These are phyloP conservation scores for Xylaria castorea DNA, from an alignment of 495 filamentous ascomycete species.

Conservation along the genomic window DNA sequence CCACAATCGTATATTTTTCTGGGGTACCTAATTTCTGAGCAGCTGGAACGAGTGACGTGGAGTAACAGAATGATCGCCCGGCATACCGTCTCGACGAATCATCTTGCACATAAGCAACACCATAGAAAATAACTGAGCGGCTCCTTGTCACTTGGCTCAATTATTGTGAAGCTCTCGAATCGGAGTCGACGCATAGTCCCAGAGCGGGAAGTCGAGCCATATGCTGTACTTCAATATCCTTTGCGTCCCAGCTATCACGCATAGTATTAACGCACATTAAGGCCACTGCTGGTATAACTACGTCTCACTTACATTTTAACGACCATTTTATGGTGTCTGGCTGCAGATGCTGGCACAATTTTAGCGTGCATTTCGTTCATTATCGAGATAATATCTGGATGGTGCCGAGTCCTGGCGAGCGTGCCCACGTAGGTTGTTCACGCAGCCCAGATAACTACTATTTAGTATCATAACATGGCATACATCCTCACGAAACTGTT, in stretches of 20 bases:
- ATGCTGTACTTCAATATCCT: background rate
- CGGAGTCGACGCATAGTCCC: background rate
- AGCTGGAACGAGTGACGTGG: background rate
- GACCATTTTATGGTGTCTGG: background rate
- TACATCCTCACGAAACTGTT: background rate
- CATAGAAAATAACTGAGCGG: too few species aligned
- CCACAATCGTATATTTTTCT: background rate
- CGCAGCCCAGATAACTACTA: background rate
- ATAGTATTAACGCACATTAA: background rate
- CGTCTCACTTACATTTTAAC: background rate
- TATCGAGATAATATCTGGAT: background rate
- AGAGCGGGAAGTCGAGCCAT: background rate
- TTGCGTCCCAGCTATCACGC: background rate
- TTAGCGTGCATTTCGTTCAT: background rate
- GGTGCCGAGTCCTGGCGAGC: background rate
- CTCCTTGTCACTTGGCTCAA: background rate
- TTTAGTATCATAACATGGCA: background rate
- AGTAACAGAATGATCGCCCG: background rate
- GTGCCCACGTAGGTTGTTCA: background rate
- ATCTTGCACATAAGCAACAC: background rate
- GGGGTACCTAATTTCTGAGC: background rate
- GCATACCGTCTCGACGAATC: background rate
- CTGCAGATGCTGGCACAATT: background rate
- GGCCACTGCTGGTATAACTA: background rate
- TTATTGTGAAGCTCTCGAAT: background rate